These are phyloP conservation scores for Dillenia turbinata DNA, from an alignment of 164 flowering plant species.

Conservation along the genomic window DNA sequence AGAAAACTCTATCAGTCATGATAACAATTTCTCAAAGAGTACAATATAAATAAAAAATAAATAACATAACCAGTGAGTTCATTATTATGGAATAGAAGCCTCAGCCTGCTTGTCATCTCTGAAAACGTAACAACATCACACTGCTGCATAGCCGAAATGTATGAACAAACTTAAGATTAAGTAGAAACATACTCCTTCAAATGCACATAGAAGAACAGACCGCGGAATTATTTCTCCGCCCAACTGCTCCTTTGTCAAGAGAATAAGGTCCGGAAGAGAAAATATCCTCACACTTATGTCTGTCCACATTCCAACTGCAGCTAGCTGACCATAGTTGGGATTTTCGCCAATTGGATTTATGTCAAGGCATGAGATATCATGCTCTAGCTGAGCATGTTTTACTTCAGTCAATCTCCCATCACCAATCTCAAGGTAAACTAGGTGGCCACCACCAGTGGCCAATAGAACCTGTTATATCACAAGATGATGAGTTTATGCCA, in stretches of 20 bases:
- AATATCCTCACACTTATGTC: constrained; percentile 86
- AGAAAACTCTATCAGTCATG: no score
- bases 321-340: constrained; percentile 66
- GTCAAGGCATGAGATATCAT: constrained; percentile 94
- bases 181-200: constrained; percentile 82
- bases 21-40: neutral
- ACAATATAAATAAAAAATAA: no score
- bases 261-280: constrained; percentile 81
- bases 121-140: no score
- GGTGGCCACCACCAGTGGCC: constrained; percentile 92
- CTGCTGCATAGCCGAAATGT: neutral
- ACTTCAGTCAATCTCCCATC: constrained; percentile 65
- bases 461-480: constrained; percentile 61
- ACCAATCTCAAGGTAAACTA: constrained; percentile 83
- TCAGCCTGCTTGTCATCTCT: no score
- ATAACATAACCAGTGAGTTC: neutral
- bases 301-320: constrained; percentile 99
- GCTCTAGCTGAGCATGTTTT: constrained; percentile 67
- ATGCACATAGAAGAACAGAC: constrained; percentile 91
- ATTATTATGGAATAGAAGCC: no score
- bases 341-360: constrained; percentile 91
- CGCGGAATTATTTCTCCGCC: constrained; percentile 99
- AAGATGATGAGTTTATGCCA: constrained; percentile 39
- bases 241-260: constrained; percentile 72
- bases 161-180: neutral